phyloP scores from a whole-genome alignment of 1,284 basidiomycete species.

The Crucibulum cyathiforme region DNA sequence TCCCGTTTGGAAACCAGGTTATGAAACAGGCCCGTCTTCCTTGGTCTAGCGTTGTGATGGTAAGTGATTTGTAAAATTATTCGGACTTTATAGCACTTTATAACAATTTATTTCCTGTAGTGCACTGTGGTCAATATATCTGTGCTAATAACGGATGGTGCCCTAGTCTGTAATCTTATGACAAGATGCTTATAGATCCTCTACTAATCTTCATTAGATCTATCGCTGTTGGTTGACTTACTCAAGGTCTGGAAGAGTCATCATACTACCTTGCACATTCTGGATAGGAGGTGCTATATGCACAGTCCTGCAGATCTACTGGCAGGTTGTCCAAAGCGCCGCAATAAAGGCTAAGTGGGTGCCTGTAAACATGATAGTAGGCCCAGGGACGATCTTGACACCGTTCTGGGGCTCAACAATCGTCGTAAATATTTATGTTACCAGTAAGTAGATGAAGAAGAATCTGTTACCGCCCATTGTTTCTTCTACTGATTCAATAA shows the following conservation, averaged over 20 bases:
- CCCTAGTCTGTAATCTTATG: too few species aligned
- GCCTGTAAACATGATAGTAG: constrained; percentile 4
- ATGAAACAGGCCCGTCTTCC: neutral
- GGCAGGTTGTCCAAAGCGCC: constrained; percentile 1
- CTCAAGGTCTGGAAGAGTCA: neutral
- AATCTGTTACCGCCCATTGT: neutral
- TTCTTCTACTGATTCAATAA: neutral
- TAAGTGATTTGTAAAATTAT: neutral
- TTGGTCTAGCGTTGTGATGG: neutral
- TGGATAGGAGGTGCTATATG: constrained; percentile 6
- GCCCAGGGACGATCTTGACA: constrained; percentile 5
- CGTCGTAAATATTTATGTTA: constrained; percentile 2
- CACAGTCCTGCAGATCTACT: constrained; percentile 5
- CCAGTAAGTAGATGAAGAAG: neutral
- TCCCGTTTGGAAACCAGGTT: neutral
- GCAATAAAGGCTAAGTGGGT: neutral
- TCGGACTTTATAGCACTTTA: too few species aligned
- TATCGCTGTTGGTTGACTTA: constrained; percentile 5
- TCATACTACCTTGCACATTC: constrained; percentile 1
- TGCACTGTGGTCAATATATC: constrained; percentile 2
- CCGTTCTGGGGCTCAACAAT: constrained; percentile 9
- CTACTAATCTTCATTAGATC: too few species aligned
- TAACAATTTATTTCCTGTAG: neutral
- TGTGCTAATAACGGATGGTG: constrained; percentile 1
- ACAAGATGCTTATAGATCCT: too few species aligned